Evolutionary conservation across 1,139 yeast species (phyloP).

Genomic region (Scheffersomyces insectosa): DNA sequence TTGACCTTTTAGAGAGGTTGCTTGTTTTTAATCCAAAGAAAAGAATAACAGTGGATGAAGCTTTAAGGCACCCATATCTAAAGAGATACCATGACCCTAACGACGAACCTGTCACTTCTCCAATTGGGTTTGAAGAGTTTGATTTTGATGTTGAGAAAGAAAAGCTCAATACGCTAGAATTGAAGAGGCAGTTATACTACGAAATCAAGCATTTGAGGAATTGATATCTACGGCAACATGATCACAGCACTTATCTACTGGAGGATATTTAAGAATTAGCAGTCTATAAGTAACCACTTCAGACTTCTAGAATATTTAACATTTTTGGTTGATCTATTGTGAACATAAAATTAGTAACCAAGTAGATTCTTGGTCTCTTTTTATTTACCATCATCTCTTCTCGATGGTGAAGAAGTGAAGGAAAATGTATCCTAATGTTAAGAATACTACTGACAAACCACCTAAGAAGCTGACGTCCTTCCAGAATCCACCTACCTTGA

Average conservation of each 20-base stretch:
- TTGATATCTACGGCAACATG: no score
- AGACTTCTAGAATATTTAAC: no score
- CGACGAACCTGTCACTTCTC: conserved; percentile 63
- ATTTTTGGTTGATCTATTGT: not conserved
- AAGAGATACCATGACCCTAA: conserved; percentile 67
- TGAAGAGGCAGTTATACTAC: conserved; percentile 55
- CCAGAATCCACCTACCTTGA: conserved; percentile 74
- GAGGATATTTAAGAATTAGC: no score
- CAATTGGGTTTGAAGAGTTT: conserved; percentile 34
- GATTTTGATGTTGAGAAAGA: conserved; percentile 61
- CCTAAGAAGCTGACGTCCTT: conserved; percentile 60
- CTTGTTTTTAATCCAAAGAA: conserved; percentile 64
- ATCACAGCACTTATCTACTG: no score
- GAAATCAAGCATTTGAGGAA: conserved; percentile 42
- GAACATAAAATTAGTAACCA: not conserved
- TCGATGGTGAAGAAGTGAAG: conserved; percentile 76
- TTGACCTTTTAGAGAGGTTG: conserved; percentile 61
- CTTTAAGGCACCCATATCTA: conserved; percentile 66
- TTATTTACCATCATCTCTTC: conserved; percentile 44
- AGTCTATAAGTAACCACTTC: no score
- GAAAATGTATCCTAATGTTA: conserved; percentile 70
- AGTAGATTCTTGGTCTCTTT: conserved; percentile 1
- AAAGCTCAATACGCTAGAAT: conserved; percentile 45
- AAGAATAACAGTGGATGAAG: conserved; percentile 65
- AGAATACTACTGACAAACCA: conserved; percentile 51